Conservation (phyloP, 202 grass and related monocot species). For the Elaeis oleifera region DNA sequence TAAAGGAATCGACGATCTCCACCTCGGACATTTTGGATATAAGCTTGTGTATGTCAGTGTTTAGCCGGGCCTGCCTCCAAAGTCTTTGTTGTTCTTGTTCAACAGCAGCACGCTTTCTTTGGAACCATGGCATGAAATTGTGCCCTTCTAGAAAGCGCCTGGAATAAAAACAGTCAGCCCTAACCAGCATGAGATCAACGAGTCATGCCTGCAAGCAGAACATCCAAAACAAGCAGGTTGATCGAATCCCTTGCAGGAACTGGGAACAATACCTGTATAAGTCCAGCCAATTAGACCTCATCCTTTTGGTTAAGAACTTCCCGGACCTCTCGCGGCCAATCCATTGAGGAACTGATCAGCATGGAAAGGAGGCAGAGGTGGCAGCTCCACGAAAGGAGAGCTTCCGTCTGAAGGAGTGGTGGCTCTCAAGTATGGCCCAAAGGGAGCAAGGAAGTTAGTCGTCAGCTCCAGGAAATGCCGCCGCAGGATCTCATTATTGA, state of each 20-base stretch:
- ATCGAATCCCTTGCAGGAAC: no score
- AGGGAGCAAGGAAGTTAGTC: constrained; percentile 89
- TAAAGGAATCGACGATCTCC: constrained; percentile 93
- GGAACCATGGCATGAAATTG: constrained; percentile 98
- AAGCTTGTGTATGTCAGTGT: constrained; percentile 60
- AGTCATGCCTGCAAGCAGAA: constrained; percentile 4
- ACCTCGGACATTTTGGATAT: constrained; percentile 81
- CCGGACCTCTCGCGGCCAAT: constrained; percentile 80
- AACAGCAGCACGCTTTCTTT: constrained; percentile 60
- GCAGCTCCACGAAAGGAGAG: constrained; percentile 81
- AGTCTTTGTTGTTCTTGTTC: constrained; percentile 77
- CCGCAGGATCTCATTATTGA: constrained; percentile 94
- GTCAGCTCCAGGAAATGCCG: constrained; percentile 95
- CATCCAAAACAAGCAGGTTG: neutral
- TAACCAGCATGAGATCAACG: neutral
- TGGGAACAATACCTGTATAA: constrained; percentile 50
- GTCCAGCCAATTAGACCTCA: constrained; percentile 93
- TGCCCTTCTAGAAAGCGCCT: constrained; percentile 78
- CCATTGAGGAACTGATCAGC: constrained; percentile 76
- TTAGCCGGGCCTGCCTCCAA: constrained; percentile 83
- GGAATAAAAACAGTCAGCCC: constrained; percentile 13
- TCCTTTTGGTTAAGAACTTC: constrained; percentile 98
- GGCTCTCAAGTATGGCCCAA: constrained; percentile 80
- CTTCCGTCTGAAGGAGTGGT: constrained; percentile 65
- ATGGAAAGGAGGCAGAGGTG: constrained; percentile 58